Evolutionary conservation across 257 asterid species (phyloP).

Genomic region (Hygrophila difformis): DNA sequence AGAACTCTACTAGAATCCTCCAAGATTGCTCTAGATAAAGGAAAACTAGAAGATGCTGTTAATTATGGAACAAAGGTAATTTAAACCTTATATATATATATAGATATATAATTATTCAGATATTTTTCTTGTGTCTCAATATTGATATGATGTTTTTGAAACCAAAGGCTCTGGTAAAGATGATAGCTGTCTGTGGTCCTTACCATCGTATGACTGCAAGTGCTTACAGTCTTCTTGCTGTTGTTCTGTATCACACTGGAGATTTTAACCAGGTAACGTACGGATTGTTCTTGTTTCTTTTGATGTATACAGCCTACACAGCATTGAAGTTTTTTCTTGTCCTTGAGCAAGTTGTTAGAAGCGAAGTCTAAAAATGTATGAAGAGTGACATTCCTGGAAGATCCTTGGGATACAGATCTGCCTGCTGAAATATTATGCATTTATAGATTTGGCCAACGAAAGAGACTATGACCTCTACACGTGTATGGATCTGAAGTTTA

Average conservation of each 20-base stretch:
- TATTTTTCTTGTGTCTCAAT: conserved; percentile 16
- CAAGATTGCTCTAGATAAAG: conserved; percentile 95
- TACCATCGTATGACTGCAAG: conserved; percentile 93
- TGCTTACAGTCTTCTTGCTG: conserved; percentile 98
- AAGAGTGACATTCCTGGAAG: conserved; percentile 5
- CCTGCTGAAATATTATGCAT: conserved; percentile 3
- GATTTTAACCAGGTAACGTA: conserved; percentile 83
- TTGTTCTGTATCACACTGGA: conserved; percentile 98
- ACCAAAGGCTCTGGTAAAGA: conserved; percentile 85
- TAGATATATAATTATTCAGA: neutral
- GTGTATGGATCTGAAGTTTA: no score
- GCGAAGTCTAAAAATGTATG: neutral
- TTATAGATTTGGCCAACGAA: no score
- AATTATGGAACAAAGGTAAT: conserved; percentile 85
- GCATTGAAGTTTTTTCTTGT: neutral
- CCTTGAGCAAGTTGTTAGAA: neutral
- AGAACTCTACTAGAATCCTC: conserved; percentile 88
- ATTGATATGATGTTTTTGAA: conserved; percentile 19
- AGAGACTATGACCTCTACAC: no score
- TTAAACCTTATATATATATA: neutral
- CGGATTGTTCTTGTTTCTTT: conserved; percentile 2
- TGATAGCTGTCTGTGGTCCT: conserved; percentile 98
- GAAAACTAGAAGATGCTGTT: conserved; percentile 96
- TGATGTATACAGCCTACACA: neutral
- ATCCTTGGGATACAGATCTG: neutral